Conservation (phyloP, 768 basidiomycete species). For the Leccinum imitatum region DNA sequence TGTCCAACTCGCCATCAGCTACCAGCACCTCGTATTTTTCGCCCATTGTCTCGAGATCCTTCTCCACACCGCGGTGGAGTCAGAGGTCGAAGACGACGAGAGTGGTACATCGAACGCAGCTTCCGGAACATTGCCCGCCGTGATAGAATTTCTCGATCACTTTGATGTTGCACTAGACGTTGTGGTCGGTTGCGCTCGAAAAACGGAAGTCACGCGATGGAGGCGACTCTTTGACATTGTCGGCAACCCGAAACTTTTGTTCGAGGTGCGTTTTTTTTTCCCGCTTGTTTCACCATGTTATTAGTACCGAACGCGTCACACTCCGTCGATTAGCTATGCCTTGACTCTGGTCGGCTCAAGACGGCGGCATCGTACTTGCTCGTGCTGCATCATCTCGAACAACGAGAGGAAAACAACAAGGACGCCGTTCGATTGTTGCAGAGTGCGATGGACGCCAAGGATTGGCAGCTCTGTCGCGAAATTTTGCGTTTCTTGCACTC, state of each 20-base stretch:
- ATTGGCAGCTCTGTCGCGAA: constrained; percentile 91
- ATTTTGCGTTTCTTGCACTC: constrained; percentile 90
- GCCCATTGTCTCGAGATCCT: constrained; percentile 93
- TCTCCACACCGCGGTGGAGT: constrained; percentile 89
- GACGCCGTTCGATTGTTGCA: constrained; percentile 82
- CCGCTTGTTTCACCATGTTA: not conserved
- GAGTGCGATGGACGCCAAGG: constrained; percentile 71
- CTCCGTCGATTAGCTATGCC: constrained; percentile 61
- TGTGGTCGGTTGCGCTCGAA: constrained; percentile 93
- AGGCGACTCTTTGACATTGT: constrained; percentile 83
- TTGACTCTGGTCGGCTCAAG: constrained; percentile 68
- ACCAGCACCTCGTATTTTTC: constrained; percentile 88
- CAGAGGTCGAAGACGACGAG: constrained; percentile 51
- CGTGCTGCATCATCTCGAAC: constrained; percentile 91
- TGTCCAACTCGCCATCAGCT: constrained; percentile 81
- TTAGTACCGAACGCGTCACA: not conserved
- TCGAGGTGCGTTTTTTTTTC: constrained; percentile 62
- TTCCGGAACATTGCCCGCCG: constrained; percentile 53
- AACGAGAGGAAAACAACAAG: constrained; percentile 70
- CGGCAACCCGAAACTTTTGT: constrained; percentile 85
- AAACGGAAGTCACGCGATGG: constrained; percentile 94
- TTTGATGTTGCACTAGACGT: constrained; percentile 91
- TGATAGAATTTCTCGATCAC: constrained; percentile 91
- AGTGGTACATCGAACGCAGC: constrained; percentile 18
- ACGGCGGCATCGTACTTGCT: constrained; percentile 93